Conservation (phyloP, 176 grass and related monocot species). For the Raddia distichophylla region DNA sequence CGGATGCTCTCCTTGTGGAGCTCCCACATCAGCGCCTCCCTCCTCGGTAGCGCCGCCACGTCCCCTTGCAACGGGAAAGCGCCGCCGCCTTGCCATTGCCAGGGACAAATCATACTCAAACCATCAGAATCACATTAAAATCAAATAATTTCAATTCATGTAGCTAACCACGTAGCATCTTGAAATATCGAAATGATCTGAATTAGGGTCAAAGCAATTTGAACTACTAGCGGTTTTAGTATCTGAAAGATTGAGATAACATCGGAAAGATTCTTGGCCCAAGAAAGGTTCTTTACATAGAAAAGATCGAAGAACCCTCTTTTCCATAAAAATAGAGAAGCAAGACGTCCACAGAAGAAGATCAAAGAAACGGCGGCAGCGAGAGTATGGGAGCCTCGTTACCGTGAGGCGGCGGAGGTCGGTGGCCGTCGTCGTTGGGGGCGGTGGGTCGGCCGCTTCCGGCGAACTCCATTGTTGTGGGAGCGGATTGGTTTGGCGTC, state of each 20-base stretch:
- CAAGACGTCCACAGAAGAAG: background rate
- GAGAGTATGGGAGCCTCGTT: background rate
- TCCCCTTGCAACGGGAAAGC: background rate
- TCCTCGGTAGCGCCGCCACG: background rate
- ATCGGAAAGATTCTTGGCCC: no score
- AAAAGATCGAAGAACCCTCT: background rate
- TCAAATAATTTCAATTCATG: background rate
- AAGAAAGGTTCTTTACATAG: background rate
- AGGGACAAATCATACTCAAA: background rate
- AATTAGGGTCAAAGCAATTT: background rate
- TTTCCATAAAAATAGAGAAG: background rate
- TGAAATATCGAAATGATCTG: background rate
- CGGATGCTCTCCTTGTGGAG: conserved; percentile 15
- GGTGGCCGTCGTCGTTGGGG: background rate
- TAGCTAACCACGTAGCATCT: background rate
- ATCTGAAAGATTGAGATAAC: no score
- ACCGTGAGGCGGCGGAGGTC: conserved; percentile 4
- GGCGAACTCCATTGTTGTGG: conserved; percentile 27
- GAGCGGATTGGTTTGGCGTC: background rate
- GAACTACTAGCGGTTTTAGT: background rate
- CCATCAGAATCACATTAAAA: background rate
- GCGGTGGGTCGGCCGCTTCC: background rate
- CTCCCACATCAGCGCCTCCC: conserved; percentile 34
- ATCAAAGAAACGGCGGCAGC: background rate
- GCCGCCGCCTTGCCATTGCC: background rate